Base-by-base conservation (phyloP, 139 green algal species). In the Spirogloea muscicola region DNA sequence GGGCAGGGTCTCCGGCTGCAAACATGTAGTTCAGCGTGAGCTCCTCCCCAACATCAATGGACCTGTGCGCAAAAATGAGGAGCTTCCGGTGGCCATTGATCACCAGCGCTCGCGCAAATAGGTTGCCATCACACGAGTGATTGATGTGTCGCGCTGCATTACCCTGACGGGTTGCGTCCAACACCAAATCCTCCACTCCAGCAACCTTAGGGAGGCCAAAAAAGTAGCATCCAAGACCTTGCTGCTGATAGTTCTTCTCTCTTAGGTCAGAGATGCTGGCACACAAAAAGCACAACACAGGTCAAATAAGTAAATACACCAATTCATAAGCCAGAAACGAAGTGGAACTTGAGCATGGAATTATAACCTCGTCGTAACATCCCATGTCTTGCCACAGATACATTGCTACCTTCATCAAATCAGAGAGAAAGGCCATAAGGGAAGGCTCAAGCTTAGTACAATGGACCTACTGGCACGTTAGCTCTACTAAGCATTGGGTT, bases 21-120 rank as follows among this genome's bases (percentile, higher is more conserved):
- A 74, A 74, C 61, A 71, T 71, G 65, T 74, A 74, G 55, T 74
- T 74, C 13, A 74, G 16, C 7, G 65, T 74, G 33, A 74, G 48
- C 36, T 74, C 65, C 9, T 74, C 65, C 18, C 65, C 65, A 10
- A 25, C 13, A 6, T 9, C 6, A 10, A 74, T 70, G 9, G 55
- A 51, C 21, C 65, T 13, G 6, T 74, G 33, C 21, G 65, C 65
- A 70, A 74, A 74, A 25, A 74, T 74, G 65, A 74, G 48, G 9
- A 74, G 55, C 16, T 70, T 29, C 21, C 65, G 65, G 6, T 9
- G 21, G 60, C 60, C 60, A 51, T 73, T 73, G 49, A 74, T 73
- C 49, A 73, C 7, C 13, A 18, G 18, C 49, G 65, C 65, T 25
- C n/a, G 33, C 18, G 65, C 49, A 6, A 31, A 74, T 6, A 33